phyloP scores from a whole-genome alignment of 1,139 yeast species.

The Arxiozyma slooffiae region DNA sequence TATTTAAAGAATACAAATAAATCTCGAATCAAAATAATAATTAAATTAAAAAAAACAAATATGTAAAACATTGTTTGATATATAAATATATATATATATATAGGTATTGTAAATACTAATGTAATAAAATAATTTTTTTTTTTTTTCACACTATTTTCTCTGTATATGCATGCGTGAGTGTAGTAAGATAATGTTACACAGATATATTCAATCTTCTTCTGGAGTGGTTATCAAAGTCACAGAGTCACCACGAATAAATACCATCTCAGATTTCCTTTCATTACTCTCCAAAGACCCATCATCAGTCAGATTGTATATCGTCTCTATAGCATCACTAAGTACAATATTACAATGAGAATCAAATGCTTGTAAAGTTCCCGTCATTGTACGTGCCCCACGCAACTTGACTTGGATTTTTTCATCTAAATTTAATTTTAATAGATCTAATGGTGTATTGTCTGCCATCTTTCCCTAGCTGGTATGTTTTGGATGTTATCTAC shows the following conservation, averaged over 20 bases:
- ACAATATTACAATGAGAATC: constrained; percentile 96
- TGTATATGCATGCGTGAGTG: neutral
- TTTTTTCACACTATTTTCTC: neutral
- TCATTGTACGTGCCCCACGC: constrained; percentile 91
- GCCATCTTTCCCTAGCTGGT: constrained; percentile 3
- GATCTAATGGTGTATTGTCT: constrained; percentile 62
- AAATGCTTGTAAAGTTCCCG: constrained; percentile 87
- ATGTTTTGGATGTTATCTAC: too few species aligned
- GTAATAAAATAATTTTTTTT: too few species aligned
- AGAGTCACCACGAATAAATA: constrained; percentile 92
- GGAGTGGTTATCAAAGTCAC: constrained; percentile 65
- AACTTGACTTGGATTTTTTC: constrained; percentile 81
- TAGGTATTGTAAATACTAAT: neutral
- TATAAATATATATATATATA: neutral
- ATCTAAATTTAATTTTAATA: constrained; percentile 77
- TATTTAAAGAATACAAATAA: neutral
- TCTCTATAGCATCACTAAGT: constrained; percentile 85
- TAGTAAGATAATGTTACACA: too few species aligned
- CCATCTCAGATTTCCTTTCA: constrained; percentile 73
- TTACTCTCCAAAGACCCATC: constrained; percentile 36
- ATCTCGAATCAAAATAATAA: too few species aligned
- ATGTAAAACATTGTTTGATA: too few species aligned
- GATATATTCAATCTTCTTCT: constrained; percentile 24
- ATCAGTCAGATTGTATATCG: constrained; percentile 49
- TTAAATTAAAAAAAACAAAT: too few species aligned